Evolutionary conservation across 2,329 filamentous ascomycete genomes (phyloP).

Genomic region (Sporothrix brasiliensis): DNA sequence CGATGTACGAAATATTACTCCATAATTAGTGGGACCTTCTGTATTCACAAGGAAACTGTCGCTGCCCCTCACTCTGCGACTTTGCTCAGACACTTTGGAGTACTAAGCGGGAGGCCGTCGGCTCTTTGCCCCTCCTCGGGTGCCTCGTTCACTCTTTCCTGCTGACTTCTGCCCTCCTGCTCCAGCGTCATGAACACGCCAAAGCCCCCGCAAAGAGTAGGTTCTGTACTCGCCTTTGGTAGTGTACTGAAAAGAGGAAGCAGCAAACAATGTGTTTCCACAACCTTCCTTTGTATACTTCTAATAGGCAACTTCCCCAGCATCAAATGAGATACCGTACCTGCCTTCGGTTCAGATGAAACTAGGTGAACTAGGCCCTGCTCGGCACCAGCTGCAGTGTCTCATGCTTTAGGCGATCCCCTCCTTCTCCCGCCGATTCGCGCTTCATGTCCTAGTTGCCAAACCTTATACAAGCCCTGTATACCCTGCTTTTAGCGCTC

Average conservation of each 20-base stretch:
- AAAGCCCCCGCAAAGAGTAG: neutral
- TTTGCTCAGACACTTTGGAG: constrained; percentile 12
- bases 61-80: neutral
- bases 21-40: neutral
- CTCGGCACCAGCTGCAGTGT: neutral
- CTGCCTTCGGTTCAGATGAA: constrained; percentile 1
- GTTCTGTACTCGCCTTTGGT: neutral
- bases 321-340: neutral
- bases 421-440: constrained; percentile 11
- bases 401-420: constrained; percentile 18
- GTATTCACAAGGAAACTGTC: constrained; percentile 14
- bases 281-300: neutral
- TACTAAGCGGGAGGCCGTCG: constrained; percentile 23
- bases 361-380: constrained; percentile 8
- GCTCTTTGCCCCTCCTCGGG: constrained; percentile 29
- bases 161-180: neutral
- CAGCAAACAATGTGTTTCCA: neutral
- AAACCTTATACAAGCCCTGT: constrained; percentile 20
- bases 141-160: neutral
- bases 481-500: constrained; percentile 20
- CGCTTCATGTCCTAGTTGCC: constrained; percentile 6
- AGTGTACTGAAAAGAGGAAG: neutral
- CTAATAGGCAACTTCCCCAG: constrained; percentile 3
- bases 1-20: neutral
- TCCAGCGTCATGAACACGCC: neutral